These are phyloP conservation scores for Tinospora cordifolia DNA, from an alignment of 164 flowering plant species.

Conservation along the genomic window DNA sequence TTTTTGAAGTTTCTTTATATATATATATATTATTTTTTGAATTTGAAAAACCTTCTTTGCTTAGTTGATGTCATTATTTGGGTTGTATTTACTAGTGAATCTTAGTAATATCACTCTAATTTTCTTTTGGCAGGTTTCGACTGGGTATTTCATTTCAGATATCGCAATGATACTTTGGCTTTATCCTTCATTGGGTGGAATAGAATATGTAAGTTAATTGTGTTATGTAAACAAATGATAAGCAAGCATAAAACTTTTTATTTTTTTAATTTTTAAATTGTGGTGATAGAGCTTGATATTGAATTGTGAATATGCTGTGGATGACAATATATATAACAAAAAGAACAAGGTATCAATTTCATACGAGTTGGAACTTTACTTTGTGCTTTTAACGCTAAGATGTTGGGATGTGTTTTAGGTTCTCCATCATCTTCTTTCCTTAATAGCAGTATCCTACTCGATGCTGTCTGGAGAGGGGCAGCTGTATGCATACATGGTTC, in stretches of 20 bases:
- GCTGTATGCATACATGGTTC: slow-evolving; percentile 84
- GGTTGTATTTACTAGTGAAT: no score
- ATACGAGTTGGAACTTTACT: neutral
- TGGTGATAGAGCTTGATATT: neutral
- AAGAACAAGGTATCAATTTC: neutral
- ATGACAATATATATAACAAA: neutral
- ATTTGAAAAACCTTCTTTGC: no score
- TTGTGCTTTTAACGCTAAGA: neutral
- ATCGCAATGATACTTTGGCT: slow-evolving; percentile 83
- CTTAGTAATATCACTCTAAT: neutral
- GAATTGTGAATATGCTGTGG: neutral
- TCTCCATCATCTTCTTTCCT: slow-evolving; percentile 75
- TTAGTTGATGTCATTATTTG: no score
- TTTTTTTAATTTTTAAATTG: neutral
- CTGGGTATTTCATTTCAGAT: slow-evolving; percentile 88
- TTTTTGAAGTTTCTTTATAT: no score
- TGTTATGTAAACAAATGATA: neutral
- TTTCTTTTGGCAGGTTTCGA: slow-evolving; percentile 58
- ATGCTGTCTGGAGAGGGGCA: slow-evolving; percentile 85
- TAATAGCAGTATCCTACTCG: slow-evolving; percentile 71
- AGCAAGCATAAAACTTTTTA: neutral
- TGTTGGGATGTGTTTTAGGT: slow-evolving; percentile 43
- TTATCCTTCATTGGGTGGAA: slow-evolving; percentile 89
- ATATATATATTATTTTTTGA: no score
- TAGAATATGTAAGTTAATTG: slow-evolving; percentile 77